Evolutionary conservation across 352 stramenopile species (phyloP).

Genomic region (Phytophthora uliginosa): DNA sequence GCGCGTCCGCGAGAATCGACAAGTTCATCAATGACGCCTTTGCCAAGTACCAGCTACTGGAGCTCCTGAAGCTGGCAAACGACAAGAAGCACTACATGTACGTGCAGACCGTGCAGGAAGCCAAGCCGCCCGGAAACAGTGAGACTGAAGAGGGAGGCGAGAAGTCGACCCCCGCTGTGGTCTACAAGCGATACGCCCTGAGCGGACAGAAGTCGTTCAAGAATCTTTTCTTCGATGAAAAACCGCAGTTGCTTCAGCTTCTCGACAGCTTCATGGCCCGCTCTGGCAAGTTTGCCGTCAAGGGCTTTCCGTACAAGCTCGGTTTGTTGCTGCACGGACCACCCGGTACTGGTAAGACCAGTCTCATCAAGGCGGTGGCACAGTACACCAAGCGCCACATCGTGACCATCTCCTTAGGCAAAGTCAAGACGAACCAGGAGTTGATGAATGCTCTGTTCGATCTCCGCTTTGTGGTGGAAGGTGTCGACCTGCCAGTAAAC

Average conservation of each 20-base stretch:
- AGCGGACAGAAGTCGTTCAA: slow-evolving; percentile 91
- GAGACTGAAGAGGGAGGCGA: slow-evolving; percentile 6
- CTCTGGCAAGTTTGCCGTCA: slow-evolving; percentile 88
- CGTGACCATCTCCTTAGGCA: slow-evolving; percentile 73
- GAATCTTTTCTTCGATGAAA: slow-evolving; percentile 90
- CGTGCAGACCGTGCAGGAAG: slow-evolving; percentile 31
- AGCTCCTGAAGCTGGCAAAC: slow-evolving; percentile 42
- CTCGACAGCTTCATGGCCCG: slow-evolving; percentile 79
- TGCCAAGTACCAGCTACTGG: slow-evolving; percentile 44
- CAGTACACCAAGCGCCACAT: slow-evolving; percentile 86
- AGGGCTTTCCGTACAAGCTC: slow-evolving; percentile 92
- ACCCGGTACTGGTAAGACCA: slow-evolving; percentile 93
- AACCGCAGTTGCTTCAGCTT: slow-evolving; percentile 69
- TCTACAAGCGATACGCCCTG: slow-evolving; percentile 84
- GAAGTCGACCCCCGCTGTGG: slow-evolving; percentile 8
- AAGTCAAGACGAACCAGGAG: slow-evolving; percentile 88
- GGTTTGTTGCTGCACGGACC: slow-evolving; percentile 90
- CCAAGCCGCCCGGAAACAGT: neutral
- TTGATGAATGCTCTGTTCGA: slow-evolving; percentile 88
- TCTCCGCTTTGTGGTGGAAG: slow-evolving; percentile 64
- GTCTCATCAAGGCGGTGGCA: slow-evolving; percentile 91
- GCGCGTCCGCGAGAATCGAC: slow-evolving; percentile 48
- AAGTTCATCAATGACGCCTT: slow-evolving; percentile 49
- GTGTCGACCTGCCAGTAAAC: slow-evolving; percentile 69
- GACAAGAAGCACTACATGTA: slow-evolving; percentile 68